Evolutionary conservation across 2,329 filamentous ascomycete genomes (phyloP), one percentile per base, ranked within the genome.

Genomic region (Neofusicoccum parvum): DNA sequence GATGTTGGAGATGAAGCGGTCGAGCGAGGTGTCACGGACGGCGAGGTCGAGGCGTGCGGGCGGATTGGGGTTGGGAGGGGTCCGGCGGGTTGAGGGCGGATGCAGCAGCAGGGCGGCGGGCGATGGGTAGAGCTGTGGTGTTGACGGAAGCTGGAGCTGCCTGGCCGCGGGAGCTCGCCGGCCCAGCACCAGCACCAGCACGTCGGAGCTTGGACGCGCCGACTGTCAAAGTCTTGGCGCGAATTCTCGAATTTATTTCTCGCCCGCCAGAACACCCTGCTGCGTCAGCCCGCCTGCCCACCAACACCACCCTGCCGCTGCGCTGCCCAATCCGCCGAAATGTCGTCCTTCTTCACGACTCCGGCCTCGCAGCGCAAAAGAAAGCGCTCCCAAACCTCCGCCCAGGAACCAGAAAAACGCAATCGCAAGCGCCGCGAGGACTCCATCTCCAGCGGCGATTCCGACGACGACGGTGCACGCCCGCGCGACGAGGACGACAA

Each of bases 301-400:
- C 17, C 36, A 12, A 53, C 63, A 36, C 51, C 45, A 34, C 41
- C 17, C 14, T 43, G 41, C 12, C 41, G 27, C 37, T 49, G 50
- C 27, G 39, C 41, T 50, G 32, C 17, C 20, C 39, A 12, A 6
- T 14, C 12, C 27, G 32, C 64, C 68, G 65, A 70, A 59, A 78
- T 77, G 75, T 66, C 65, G 46, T 96, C 94, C 45, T 99, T 98
- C 80, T 99, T 99, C 80, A 97, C 94, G 60, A 83, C 90, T 45
- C 93, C 95, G 5, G 90, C 91, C 46, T 90, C 91, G 59, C 90
- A 94, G 75, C 92, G 92, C 82, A 98, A 98, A 85, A 86, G 95
- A 72, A 98, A 98, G 84, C 86, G 94, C 66, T 65, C 76, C 43
- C 74, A 82, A 6, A 78, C 81, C 65, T 83, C 84, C 32, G 75